Evolutionary conservation across 148 eudicot species (phyloP), one percentile per base, ranked within the genome.

Genomic region (Rheum nobile): DNA sequence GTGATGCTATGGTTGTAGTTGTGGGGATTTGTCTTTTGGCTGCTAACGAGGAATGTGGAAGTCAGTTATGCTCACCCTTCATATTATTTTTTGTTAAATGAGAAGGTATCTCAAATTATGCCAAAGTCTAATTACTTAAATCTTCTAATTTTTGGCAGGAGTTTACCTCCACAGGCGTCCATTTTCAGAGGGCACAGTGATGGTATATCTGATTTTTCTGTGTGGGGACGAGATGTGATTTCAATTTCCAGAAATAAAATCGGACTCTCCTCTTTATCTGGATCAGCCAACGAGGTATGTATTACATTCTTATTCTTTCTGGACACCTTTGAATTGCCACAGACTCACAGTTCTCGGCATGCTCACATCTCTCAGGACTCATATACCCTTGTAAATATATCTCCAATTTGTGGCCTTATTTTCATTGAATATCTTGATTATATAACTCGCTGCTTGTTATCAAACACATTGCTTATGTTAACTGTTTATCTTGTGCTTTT

Each of bases 181-280:
- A 81, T 89, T 67, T 92, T 86, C 74, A 92, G 82, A 84, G 97
- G 97, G 72, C 97, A 95, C 76, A 83, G 47, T 77, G 97, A 92
- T 79, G 79, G 96, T 38, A 83, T 92, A 81, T 88, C 91, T 52
- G 89, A 89, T 80, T 95, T 95, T 75, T 82, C 97, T 31, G 86
- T 92, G 43, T 95, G 96, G 97, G 96, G 97, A 71, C 91, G 87
- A 77, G 93, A 90, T 82, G 87, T 95, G 78, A 89, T 95, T 75
- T 92, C 97, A 75, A 87, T 92, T 71, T 86, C 96, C 70, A 87
- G 84, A 80, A 85, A 84, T 76, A 95, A 82, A 82, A 95, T 95
- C 78, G 96, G 99, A 77, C 85, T 95, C 68, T 95, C 96, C 73
- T 89, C 96, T 77, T 84, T 92, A 59, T 73, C 88, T 59, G 84